Evolutionary conservation across 1,284 basidiomycete genomes (phyloP).

Genomic region (Phlebopus sp.): DNA sequence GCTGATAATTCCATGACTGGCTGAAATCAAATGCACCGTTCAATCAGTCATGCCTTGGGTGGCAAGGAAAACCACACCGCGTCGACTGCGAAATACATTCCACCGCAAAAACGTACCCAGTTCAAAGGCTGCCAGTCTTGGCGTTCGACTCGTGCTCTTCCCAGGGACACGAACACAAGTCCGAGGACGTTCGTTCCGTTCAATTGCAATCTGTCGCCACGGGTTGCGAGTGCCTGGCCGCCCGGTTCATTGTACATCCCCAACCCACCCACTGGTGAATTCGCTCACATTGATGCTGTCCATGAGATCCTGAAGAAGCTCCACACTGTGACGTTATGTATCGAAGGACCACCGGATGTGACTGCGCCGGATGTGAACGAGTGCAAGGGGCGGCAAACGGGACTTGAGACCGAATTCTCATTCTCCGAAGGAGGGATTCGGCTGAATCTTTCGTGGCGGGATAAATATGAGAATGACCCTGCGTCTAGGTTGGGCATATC

Average conservation of each 20-base stretch:
- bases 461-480: slow-evolving; percentile 22
- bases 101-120: slow-evolving; percentile 19
- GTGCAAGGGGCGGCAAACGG: neutral
- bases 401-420: neutral
- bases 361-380: neutral
- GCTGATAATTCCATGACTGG: no score
- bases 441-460: slow-evolving; percentile 13
- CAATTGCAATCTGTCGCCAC: slow-evolving; percentile 2
- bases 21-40: neutral
- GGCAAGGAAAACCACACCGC: slow-evolving; percentile 2
- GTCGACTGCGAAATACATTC: slow-evolving; percentile 12
- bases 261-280: slow-evolving; percentile 14
- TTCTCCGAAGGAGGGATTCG: neutral
- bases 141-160: neutral
- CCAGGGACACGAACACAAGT: neutral
- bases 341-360: neutral
- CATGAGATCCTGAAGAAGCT: slow-evolving; percentile 4
- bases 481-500: slow-evolving; percentile 12
- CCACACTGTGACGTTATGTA: neutral
- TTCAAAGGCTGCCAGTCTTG: neutral
- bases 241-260: slow-evolving; percentile 11
- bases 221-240: slow-evolving; percentile 16
- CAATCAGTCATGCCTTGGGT: neutral
- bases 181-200: slow-evolving; percentile 9
- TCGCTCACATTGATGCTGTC: slow-evolving; percentile 6